Evolutionary conservation across 2,329 filamentous ascomycete genomes (phyloP).

Genomic region (Plectosphaerella plurivora): DNA sequence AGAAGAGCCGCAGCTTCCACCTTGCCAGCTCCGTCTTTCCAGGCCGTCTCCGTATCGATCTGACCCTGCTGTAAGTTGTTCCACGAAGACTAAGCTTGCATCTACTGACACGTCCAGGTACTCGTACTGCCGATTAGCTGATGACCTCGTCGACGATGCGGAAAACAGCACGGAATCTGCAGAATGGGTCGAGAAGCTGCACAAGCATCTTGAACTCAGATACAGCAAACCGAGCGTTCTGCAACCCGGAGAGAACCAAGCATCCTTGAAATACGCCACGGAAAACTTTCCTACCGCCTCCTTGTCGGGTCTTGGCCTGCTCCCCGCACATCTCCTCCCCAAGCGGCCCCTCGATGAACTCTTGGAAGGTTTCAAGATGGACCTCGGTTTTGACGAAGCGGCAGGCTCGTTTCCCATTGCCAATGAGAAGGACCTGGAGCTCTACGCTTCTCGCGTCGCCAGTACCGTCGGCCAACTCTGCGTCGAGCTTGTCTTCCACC

Average conservation of each 20-base stretch:
- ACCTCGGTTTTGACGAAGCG: slow-evolving; percentile 47
- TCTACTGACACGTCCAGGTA: slow-evolving; percentile 40
- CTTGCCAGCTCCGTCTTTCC: slow-evolving; percentile 66
- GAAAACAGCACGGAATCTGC: slow-evolving; percentile 44
- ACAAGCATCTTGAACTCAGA: slow-evolving; percentile 49
- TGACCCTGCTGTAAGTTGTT: slow-evolving; percentile 53
- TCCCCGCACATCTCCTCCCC: slow-evolving; percentile 55
- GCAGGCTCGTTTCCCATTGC: slow-evolving; percentile 47
- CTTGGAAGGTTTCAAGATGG: slow-evolving; percentile 64
- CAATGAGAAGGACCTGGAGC: slow-evolving; percentile 52
- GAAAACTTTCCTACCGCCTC: slow-evolving; percentile 47
- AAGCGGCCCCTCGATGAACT: slow-evolving; percentile 58
- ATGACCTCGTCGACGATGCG: slow-evolving; percentile 69
- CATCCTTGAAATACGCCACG: slow-evolving; percentile 28
- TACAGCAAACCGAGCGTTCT: slow-evolving; percentile 29
- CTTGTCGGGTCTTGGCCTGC: slow-evolving; percentile 50
- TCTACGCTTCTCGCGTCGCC: slow-evolving; percentile 65
- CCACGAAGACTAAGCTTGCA: no score
- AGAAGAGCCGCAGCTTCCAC: slow-evolving; percentile 71
- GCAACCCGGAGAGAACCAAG: slow-evolving; percentile 14
- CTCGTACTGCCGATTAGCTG: slow-evolving; percentile 69
- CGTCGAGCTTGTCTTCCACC: slow-evolving; percentile 60
- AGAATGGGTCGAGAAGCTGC: slow-evolving; percentile 55
- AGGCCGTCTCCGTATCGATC: slow-evolving; percentile 62
- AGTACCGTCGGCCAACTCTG: slow-evolving; percentile 68